These are phyloP conservation scores for Ogataea siamensis DNA, from an alignment of 805 yeast species.

Conservation along the genomic window DNA sequence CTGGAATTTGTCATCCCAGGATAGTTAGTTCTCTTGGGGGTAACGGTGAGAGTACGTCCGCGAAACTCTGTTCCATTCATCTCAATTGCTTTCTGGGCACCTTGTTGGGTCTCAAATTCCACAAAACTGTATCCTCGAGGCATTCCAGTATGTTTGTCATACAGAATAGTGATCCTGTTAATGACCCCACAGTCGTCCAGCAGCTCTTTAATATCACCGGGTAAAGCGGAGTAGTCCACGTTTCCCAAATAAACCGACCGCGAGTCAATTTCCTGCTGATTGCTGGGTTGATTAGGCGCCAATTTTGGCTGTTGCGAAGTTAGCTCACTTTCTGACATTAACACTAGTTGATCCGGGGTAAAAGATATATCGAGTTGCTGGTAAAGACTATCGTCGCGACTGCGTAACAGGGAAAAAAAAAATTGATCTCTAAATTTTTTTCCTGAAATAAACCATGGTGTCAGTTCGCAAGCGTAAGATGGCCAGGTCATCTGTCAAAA, in stretches of 20 bases:
- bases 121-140: slow-evolving; percentile 87
- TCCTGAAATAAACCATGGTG: slow-evolving; percentile 26
- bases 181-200: slow-evolving; percentile 69
- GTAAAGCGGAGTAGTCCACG: slow-evolving; percentile 74
- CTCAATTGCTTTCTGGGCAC: slow-evolving; percentile 61
- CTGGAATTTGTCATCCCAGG: slow-evolving; percentile 43
- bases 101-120: slow-evolving; percentile 65
- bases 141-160: slow-evolving; percentile 67
- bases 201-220: slow-evolving; percentile 72
- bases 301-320: slow-evolving; percentile 13
- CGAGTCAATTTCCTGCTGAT: slow-evolving; percentile 60
- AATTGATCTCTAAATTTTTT: slow-evolving; percentile 5
- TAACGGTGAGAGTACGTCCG: slow-evolving; percentile 67
- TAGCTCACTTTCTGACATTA: slow-evolving; percentile 5
- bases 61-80: slow-evolving; percentile 63
- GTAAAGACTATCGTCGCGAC: slow-evolving; percentile 11
- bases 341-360: slow-evolving; percentile 7
- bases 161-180: slow-evolving; percentile 74
- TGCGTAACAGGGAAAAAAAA: slow-evolving; percentile 6
- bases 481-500: slow-evolving; percentile 67
- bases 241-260: slow-evolving; percentile 81
- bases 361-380: slow-evolving; percentile 1
- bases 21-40: slow-evolving; percentile 73
- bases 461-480: slow-evolving; percentile 82
- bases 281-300: slow-evolving; percentile 35